Conservation (phyloP, 1,139 yeast species). For the Geotrichum siamense region DNA sequence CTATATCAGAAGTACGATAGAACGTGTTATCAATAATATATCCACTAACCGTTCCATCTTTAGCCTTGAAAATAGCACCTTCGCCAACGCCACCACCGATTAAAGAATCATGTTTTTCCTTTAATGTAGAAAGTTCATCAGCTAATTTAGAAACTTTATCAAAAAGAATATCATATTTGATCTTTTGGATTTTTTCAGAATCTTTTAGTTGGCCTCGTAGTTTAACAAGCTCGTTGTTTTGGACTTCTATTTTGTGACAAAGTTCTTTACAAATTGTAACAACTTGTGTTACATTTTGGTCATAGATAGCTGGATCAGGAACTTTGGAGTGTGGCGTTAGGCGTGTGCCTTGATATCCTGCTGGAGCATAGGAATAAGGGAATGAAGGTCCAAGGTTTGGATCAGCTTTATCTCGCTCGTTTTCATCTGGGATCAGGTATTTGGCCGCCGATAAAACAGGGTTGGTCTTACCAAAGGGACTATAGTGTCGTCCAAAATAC, state of each 20-base stretch:
- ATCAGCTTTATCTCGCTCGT: neutral
- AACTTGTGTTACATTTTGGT: neutral
- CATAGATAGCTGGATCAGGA: neutral
- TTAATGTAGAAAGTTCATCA: neutral
- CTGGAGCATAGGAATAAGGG: neutral
- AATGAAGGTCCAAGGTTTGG: neutral
- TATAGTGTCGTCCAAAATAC: slow-evolving; percentile 3
- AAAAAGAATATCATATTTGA: neutral
- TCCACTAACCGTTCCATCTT: neutral
- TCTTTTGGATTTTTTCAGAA: neutral
- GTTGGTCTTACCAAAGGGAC: neutral
- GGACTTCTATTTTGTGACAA: neutral
- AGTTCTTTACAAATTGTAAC: neutral
- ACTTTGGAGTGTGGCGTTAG: no score
- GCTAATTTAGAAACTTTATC: neutral
- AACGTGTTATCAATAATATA: neutral
- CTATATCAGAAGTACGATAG: neutral
- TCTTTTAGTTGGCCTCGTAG: neutral
- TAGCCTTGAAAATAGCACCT: neutral
- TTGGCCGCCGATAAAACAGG: neutral
- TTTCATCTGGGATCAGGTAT: neutral
- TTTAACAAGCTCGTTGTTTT: neutral
- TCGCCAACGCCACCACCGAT: no score
- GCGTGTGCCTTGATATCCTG: neutral
- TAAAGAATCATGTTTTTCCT: neutral